These are phyloP conservation scores for Globisporangium cederbergense DNA, from an alignment of 352 stramenopile genomes.

Conservation along the genomic window DNA sequence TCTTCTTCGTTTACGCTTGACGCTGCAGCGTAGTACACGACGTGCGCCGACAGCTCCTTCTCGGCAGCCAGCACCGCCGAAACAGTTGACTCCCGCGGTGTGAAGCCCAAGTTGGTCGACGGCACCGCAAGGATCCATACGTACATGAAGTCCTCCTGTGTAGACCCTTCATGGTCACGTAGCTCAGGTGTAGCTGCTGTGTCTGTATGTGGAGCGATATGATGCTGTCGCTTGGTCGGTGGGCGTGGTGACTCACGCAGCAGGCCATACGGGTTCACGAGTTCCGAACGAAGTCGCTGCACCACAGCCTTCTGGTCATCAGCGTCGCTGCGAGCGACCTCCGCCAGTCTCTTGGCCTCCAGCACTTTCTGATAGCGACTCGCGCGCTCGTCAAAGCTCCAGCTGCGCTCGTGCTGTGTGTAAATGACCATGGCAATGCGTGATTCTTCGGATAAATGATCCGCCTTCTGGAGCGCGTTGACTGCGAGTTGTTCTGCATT, in stretches of 20 bases:
- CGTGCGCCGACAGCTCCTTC: slow-evolving; percentile 63
- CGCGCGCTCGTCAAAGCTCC: slow-evolving; percentile 62
- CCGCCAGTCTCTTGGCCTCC: slow-evolving; percentile 47
- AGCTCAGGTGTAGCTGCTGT: not conserved
- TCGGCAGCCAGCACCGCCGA: slow-evolving; percentile 28
- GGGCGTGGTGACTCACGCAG: slow-evolving; percentile 9
- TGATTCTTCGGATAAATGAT: slow-evolving; percentile 52
- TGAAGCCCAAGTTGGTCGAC: slow-evolving; percentile 43
- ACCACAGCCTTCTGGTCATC: slow-evolving; percentile 31
- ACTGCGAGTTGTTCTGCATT: slow-evolving; percentile 29
- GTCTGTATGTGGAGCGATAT: slow-evolving; percentile 3
- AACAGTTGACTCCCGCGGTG: slow-evolving; percentile 34
- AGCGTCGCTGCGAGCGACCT: slow-evolving; percentile 35
- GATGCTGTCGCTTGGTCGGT: slow-evolving; percentile 5
- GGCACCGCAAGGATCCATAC: slow-evolving; percentile 56
- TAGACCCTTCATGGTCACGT: not conserved
- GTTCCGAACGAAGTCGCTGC: slow-evolving; percentile 25
- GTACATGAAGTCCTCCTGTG: slow-evolving; percentile 22
- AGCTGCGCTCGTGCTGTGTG: slow-evolving; percentile 49
- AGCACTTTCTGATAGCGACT: slow-evolving; percentile 49
- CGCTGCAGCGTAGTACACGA: slow-evolving; percentile 62
- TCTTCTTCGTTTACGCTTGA: slow-evolving; percentile 23
- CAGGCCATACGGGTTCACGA: slow-evolving; percentile 42
- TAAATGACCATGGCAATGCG: slow-evolving; percentile 60
- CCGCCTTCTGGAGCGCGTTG: slow-evolving; percentile 32